These are phyloP conservation scores for Daedalea quercina DNA, from an alignment of 768 basidiomycete genomes.

Conservation along the genomic window DNA sequence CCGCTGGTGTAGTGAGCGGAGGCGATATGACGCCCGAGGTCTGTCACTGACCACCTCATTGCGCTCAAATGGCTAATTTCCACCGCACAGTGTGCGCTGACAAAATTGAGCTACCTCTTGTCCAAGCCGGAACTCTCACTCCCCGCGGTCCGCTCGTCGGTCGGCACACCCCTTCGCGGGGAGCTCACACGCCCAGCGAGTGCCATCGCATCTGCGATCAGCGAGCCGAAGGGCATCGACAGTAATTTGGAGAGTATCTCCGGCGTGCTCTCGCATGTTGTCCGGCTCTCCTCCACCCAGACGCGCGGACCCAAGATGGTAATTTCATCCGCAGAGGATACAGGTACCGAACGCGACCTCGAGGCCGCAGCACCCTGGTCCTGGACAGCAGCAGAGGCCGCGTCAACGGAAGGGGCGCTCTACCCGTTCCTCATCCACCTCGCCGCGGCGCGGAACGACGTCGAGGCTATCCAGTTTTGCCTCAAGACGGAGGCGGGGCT, in stretches of 20 bases:
- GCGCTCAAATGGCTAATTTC: not conserved
- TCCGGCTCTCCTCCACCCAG: slow-evolving; percentile 47
- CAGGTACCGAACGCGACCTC: slow-evolving; percentile 5
- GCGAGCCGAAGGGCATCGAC: slow-evolving; percentile 35
- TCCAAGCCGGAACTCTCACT: slow-evolving; percentile 74
- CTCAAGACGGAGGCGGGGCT: slow-evolving; percentile 27
- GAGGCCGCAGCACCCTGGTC: slow-evolving; percentile 61
- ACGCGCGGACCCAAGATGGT: slow-evolving; percentile 25
- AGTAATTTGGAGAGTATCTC: slow-evolving; percentile 55
- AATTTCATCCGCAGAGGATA: slow-evolving; percentile 25
- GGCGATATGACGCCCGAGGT: slow-evolving; percentile 97
- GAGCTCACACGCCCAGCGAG: slow-evolving; percentile 61
- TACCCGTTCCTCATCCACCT: slow-evolving; percentile 76
- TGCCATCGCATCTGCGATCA: slow-evolving; percentile 35
- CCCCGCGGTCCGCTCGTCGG: slow-evolving; percentile 64
- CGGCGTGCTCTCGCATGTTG: slow-evolving; percentile 59
- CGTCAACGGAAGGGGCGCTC: slow-evolving; percentile 60
- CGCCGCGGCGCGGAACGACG: slow-evolving; percentile 66
- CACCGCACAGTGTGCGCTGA: slow-evolving; percentile 65
- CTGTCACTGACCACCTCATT: not conserved
- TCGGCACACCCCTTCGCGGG: slow-evolving; percentile 77
- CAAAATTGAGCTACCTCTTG: slow-evolving; percentile 85
- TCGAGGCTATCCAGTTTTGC: slow-evolving; percentile 56
- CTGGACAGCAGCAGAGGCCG: slow-evolving; percentile 71
- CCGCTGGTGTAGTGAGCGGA: slow-evolving; percentile 76